phyloP scores from a whole-genome alignment of 805 yeast genomes.

The Debaryomyces hansenii region DNA sequence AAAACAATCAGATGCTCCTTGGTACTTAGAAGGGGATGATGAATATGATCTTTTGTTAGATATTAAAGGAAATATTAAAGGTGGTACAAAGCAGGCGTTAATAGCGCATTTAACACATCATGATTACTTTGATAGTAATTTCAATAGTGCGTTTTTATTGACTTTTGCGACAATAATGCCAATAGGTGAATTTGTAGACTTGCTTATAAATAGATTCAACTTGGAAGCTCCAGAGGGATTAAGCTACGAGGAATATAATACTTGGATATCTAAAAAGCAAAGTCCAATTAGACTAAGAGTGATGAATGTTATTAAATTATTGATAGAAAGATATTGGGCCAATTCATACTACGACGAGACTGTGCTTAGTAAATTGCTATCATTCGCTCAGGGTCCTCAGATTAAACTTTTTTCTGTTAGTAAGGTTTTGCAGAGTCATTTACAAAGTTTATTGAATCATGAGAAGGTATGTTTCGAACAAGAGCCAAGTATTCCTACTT shows the following conservation, averaged over 20 bases:
- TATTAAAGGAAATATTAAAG: conserved; percentile 69
- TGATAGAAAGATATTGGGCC: conserved; percentile 72
- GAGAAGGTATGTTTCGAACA: conserved; percentile 27
- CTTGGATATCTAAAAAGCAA: conserved; percentile 73
- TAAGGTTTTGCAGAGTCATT: conserved; percentile 22
- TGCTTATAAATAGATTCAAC: conserved; percentile 64
- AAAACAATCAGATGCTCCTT: conserved; percentile 51
- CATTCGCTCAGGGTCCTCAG: conserved; percentile 22
- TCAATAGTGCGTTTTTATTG: conserved; percentile 67
- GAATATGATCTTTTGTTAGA: conserved; percentile 59
- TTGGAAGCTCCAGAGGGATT: conserved; percentile 84
- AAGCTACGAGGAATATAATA: conserved; percentile 74
- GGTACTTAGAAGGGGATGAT: conserved; percentile 72
- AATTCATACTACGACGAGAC: conserved; percentile 54
- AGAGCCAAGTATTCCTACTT: conserved; percentile 24
- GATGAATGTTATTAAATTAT: conserved; percentile 61
- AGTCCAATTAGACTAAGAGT: conserved; percentile 66
- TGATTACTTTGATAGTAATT: conserved; percentile 57
- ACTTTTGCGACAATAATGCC: conserved; percentile 76
- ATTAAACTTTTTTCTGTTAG: conserved; percentile 29
- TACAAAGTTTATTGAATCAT: conserved; percentile 28
- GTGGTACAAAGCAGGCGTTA: conserved; percentile 79
- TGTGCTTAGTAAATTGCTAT: conserved; percentile 34
- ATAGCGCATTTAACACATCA: conserved; percentile 82
- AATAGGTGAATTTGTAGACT: conserved; percentile 58